Base-by-base conservation (phyloP, 768 basidiomycete genomes). In the Agaricus blazei region DNA sequence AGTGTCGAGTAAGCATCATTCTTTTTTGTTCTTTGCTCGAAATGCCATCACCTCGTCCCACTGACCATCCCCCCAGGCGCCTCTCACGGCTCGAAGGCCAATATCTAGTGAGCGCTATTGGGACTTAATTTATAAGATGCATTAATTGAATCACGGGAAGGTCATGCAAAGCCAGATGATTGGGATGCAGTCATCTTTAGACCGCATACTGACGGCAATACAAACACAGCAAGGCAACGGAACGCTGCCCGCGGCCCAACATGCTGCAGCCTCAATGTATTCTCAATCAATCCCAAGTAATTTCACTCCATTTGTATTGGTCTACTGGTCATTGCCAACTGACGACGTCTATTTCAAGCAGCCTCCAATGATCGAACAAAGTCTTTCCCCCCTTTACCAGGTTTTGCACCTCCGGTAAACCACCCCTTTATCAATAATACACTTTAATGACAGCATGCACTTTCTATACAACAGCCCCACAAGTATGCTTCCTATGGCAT, bases 111-210 rank as follows among this genome's bases (percentile, higher is more conserved):
- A 56, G 72, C 68, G 34, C 45, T 52, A 59, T 26, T 15, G n/a
- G 47, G 46, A 15, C 50, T 15, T 40, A 26, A 43, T 36, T 37
- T 31, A 19, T 19, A 47, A 31, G 43, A 34, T 27, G 48, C 23
- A 29, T 44, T 38, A 37, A 49, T 50, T 37, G 44, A 26, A 6
- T 14, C 54, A 48, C 24, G 48, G 48, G 19, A 59, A 90, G 90
- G 87, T 91, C 61, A 89, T 93, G 83, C 90, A 93, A 68, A 90
- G 89, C 71, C 91, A 93, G 67, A 92, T 93, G 88, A 93, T 93
- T 62, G 91, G 91, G 63, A 90, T 93, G 87, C 92, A 93, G 70
- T 88, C 90, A 4, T 88, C 90, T 26, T 69, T 93, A 59, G 91
- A 93, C 70, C 81, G 91, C 50, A 93, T 93, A 65, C 72, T 93